A percentile compares a stretch with the other conserved stretches of the same genome.
phyloP scores from a whole-genome alignment of 148 eudicot genomes.

The Rhododendron mucronatum region DNA sequence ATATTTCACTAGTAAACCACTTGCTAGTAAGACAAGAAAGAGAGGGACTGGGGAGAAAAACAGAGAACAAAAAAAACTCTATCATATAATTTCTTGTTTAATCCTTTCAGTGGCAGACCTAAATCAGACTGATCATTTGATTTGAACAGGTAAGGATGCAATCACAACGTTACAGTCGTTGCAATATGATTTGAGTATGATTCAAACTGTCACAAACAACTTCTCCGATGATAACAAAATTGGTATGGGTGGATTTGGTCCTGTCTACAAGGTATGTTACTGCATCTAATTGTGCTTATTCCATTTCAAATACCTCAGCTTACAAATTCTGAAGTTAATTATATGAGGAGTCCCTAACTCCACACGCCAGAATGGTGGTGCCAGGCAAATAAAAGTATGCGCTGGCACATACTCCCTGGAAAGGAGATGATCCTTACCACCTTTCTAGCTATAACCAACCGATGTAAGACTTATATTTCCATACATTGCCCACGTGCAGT shows the following conservation, averaged over 20 bases:
- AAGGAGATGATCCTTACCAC: neutral
- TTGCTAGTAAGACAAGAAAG: neutral
- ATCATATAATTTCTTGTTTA: neutral
- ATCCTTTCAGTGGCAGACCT: neutral
- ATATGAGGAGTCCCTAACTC: neutral
- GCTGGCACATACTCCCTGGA: too few relatives aligned
- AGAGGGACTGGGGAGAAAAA: neutral
- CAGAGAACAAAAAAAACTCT: neutral
- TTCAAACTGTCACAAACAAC: neutral
- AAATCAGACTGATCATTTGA: neutral
- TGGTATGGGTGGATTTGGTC: constrained; percentile 14
- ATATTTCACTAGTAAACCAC: neutral
- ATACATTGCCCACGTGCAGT: too few relatives aligned
- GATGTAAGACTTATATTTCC: too few relatives aligned
- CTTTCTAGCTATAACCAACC: too few relatives aligned
- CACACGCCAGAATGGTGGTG: neutral
- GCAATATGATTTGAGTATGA: neutral
- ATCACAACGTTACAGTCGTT: neutral
- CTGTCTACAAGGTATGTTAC: constrained; percentile 9
- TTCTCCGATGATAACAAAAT: constrained; percentile 6
- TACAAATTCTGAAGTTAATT: neutral
- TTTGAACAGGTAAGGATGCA: neutral
- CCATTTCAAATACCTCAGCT: neutral
- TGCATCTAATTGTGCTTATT: neutral
- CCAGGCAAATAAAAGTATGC: neutral